A percentile compares a stretch with the other conserved stretches of the same genome.
Evolutionary conservation across 495 filamentous ascomycete genomes (phyloP).

Genomic region (Penicillium samsonianum): DNA sequence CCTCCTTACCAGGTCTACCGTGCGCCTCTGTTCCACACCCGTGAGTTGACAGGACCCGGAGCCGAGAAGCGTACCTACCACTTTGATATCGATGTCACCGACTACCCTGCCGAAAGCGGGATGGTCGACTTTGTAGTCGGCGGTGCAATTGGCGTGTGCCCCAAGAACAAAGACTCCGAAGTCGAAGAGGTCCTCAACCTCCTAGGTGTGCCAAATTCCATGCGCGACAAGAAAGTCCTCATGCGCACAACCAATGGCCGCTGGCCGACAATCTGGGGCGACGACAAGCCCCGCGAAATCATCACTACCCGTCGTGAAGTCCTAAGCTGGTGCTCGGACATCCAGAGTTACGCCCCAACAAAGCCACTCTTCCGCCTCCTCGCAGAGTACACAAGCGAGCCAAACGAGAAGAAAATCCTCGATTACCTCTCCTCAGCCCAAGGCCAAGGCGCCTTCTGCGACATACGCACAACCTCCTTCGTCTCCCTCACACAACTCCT

Average conservation of each 20-base stretch:
- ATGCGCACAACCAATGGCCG: constrained; percentile 77
- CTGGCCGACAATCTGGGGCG: constrained; percentile 98
- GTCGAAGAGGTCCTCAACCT: constrained; percentile 84
- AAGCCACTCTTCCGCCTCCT: constrained; percentile 85
- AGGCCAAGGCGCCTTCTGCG: constrained; percentile 91
- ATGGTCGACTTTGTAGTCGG: constrained; percentile 93
- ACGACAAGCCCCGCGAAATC: constrained; percentile 79
- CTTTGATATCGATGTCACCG: constrained; percentile 93
- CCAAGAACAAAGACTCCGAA: constrained; percentile 74
- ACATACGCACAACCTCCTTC: constrained; percentile 87
- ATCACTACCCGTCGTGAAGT: constrained; percentile 87
- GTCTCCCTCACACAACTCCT: constrained; percentile 82
- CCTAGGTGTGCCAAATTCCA: constrained; percentile 70
- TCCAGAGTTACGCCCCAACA: constrained; percentile 88
- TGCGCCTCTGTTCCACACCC: constrained; percentile 75
- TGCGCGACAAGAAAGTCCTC: constrained; percentile 78
- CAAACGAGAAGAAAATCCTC: constrained; percentile 84
- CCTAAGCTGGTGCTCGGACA: constrained; percentile 91
- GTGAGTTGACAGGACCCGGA: constrained; percentile 86
- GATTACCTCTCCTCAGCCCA: constrained; percentile 83
- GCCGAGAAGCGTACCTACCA: constrained; percentile 96
- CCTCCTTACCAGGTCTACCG: constrained; percentile 88
- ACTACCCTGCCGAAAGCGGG: constrained; percentile 83
- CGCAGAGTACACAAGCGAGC: constrained; percentile 78
- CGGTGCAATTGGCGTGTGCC: constrained; percentile 89